phyloP scores from a whole-genome alignment of 768 basidiomycete genomes.

The Collybiopsis luxurians region DNA sequence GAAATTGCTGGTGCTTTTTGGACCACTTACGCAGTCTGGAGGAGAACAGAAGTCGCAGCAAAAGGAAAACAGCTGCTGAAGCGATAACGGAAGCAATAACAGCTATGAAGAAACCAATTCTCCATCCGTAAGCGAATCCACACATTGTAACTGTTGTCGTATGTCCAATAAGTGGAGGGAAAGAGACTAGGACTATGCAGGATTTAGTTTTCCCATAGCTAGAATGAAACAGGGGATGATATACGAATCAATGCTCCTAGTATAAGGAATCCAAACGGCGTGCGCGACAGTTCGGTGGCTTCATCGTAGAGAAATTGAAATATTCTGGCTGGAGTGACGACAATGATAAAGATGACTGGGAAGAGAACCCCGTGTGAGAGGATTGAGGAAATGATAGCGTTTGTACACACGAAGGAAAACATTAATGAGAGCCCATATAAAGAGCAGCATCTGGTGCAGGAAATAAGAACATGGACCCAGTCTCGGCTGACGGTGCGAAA shows the following conservation, averaged over 20 bases:
- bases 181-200: slow-evolving; percentile 42
- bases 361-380: neutral
- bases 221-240: neutral
- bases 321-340: slow-evolving; percentile 63
- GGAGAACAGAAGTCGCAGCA: slow-evolving; percentile 58
- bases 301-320: slow-evolving; percentile 71
- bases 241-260: slow-evolving; percentile 51
- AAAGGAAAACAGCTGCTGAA: slow-evolving; percentile 57
- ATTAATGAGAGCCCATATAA: neutral
- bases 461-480: neutral
- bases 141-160: slow-evolving; percentile 65
- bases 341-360: slow-evolving; percentile 37
- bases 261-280: slow-evolving; percentile 60
- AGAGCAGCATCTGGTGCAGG: neutral
- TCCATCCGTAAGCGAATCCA: slow-evolving; percentile 83
- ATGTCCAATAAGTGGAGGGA: slow-evolving; percentile 66
- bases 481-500: slow-evolving; percentile 1
- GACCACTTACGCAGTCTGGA: slow-evolving; percentile 58
- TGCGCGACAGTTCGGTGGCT: slow-evolving; percentile 57
- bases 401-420: neutral
- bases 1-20: slow-evolving; percentile 66
- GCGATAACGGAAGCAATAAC: slow-evolving; percentile 60
- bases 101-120: slow-evolving; percentile 63
- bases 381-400: neutral
- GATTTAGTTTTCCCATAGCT: neutral